These are phyloP conservation scores for Cicer pinnatifidum DNA, from an alignment of 306 rosid species.

Conservation along the genomic window DNA sequence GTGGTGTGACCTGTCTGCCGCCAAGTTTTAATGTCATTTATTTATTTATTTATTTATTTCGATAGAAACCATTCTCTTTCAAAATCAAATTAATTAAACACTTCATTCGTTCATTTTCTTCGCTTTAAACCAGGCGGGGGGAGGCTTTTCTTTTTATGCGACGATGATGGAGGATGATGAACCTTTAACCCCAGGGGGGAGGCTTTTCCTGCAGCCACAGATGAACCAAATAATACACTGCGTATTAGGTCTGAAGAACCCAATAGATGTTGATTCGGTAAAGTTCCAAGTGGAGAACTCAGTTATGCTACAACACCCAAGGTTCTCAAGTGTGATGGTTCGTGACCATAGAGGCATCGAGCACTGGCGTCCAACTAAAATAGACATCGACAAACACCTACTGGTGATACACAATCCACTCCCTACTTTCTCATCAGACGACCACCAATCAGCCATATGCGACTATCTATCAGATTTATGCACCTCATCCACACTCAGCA, in stretches of 20 bases:
- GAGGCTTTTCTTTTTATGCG: too few relatives aligned
- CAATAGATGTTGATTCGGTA: slow-evolving; percentile 50
- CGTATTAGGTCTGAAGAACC: slow-evolving; percentile 61
- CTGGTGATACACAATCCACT: slow-evolving; percentile 41
- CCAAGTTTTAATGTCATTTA: too few relatives aligned
- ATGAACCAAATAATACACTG: slow-evolving; percentile 71
- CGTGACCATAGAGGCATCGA: slow-evolving; percentile 62
- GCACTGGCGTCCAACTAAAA: slow-evolving; percentile 71
- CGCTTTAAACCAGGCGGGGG: too few relatives aligned
- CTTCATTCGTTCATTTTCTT: too few relatives aligned
- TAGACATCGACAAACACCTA: slow-evolving; percentile 62
- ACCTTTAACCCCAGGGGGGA: slow-evolving; percentile 76
- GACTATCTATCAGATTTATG: slow-evolving; percentile 63
- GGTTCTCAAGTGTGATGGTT: slow-evolving; percentile 77
- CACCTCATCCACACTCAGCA: slow-evolving; percentile 37
- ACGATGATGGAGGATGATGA: slow-evolving; percentile 44
- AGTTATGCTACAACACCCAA: slow-evolving; percentile 56
- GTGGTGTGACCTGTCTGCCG: too few relatives aligned
- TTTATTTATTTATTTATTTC: too few relatives aligned
- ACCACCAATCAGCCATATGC: slow-evolving; percentile 52
- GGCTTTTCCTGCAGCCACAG: slow-evolving; percentile 68
- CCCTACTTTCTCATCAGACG: not conserved
- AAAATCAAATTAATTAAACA: too few relatives aligned
- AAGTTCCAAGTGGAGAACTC: slow-evolving; percentile 52
- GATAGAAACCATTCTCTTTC: too few relatives aligned